A percentile compares a stretch with the other conserved stretches of the same genome.
Evolutionary conservation across 345 rosid genomes (phyloP).

Genomic region (Noccaea bulbosa): DNA sequence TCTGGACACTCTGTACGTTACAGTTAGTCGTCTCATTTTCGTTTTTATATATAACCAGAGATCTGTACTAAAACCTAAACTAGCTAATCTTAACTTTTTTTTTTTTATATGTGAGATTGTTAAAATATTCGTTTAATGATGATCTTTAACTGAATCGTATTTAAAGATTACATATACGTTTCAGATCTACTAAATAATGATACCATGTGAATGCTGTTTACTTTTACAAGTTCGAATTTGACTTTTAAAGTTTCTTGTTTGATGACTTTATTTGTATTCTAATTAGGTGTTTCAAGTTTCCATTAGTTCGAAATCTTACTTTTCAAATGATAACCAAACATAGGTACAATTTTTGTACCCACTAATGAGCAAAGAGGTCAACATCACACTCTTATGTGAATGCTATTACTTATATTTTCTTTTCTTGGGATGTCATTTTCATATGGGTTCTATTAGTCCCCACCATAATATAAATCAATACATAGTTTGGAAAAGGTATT

Average conservation of each 20-base stretch:
- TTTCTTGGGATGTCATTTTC: slow-evolving; percentile 31
- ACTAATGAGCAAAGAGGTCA: slow-evolving; percentile 16
- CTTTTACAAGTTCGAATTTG: neutral
- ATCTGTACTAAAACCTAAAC: no score
- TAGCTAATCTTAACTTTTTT: no score
- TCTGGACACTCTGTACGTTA: neutral
- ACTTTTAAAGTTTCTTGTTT: neutral
- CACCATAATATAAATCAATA: slow-evolving; percentile 23
- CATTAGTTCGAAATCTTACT: neutral
- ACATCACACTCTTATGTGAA: slow-evolving; percentile 16
- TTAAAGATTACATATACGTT: neutral
- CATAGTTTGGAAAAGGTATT: slow-evolving; percentile 13
- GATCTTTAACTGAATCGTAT: neutral
- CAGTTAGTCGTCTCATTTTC: neutral
- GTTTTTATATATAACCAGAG: no score
- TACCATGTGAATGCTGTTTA: neutral
- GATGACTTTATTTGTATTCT: neutral
- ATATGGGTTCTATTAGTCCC: slow-evolving; percentile 5
- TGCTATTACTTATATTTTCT: neutral
- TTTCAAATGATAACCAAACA: neutral
- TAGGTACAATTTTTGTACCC: neutral
- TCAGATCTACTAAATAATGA: neutral
- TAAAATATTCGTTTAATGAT: neutral
- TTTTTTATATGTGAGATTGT: neutral
- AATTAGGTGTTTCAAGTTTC: neutral